These are phyloP conservation scores for Dendrothele bispora DNA, from an alignment of 768 basidiomycete species.

Conservation along the genomic window DNA sequence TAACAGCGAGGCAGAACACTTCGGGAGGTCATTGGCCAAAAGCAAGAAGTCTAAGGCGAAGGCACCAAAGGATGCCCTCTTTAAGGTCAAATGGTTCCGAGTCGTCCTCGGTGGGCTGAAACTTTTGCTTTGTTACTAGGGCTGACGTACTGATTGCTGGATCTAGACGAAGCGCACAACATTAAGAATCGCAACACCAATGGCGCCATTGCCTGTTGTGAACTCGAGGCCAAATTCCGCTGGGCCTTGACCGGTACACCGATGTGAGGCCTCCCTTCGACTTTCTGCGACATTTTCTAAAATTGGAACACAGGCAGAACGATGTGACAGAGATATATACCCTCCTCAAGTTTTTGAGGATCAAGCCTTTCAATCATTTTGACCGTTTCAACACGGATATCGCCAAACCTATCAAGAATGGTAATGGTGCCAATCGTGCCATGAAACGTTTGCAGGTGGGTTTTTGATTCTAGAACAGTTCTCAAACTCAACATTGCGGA, in stretches of 20 bases:
- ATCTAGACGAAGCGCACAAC: slow-evolving; percentile 86
- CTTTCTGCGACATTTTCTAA: slow-evolving; percentile 7
- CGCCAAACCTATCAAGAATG: slow-evolving; percentile 74
- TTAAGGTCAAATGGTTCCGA: slow-evolving; percentile 78
- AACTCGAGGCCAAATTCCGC: slow-evolving; percentile 71
- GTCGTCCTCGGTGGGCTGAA: slow-evolving; percentile 83
- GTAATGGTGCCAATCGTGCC: slow-evolving; percentile 55
- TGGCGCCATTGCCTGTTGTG: slow-evolving; percentile 75
- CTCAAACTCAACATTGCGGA: neutral
- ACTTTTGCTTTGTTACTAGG: no score
- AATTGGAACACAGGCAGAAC: slow-evolving; percentile 65
- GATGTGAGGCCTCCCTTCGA: slow-evolving; percentile 42
- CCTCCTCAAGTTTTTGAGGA: slow-evolving; percentile 83
- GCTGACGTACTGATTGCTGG: neutral
- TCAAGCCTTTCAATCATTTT: slow-evolving; percentile 82
- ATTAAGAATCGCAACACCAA: slow-evolving; percentile 88
- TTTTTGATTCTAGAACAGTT: neutral
- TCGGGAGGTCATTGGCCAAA: slow-evolving; percentile 44
- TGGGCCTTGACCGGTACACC: slow-evolving; percentile 92
- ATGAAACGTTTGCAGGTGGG: slow-evolving; percentile 83
- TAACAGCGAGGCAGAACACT: slow-evolving; percentile 43
- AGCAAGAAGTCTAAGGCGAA: slow-evolving; percentile 30
- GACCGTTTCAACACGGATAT: slow-evolving; percentile 78
- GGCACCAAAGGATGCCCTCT: slow-evolving; percentile 66
- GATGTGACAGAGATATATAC: slow-evolving; percentile 88